phyloP scores from a whole-genome alignment of 2,329 filamentous ascomycete genomes.

The Knoxdaviesia capensis region DNA sequence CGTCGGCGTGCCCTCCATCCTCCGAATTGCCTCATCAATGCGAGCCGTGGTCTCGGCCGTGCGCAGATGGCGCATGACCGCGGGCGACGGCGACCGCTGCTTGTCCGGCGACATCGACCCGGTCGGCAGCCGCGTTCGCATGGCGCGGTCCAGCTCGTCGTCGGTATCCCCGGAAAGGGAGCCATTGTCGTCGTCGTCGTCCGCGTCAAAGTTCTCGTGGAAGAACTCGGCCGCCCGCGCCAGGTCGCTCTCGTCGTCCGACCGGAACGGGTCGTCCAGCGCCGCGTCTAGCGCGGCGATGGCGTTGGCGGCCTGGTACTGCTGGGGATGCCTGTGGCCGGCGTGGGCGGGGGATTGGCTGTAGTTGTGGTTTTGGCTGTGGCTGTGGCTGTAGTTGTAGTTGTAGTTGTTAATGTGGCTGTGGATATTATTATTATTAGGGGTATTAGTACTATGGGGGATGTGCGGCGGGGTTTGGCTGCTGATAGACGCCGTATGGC shows the following conservation, averaged over 20 bases:
- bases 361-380: conserved; percentile 25
- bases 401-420: too few species aligned
- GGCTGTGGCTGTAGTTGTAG: too few species aligned
- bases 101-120: conserved; percentile 36
- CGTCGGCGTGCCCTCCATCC: conserved; percentile 5
- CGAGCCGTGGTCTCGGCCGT: conserved; percentile 18
- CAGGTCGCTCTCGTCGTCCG: not conserved
- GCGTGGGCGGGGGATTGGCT: conserved; percentile 19
- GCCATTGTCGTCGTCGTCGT: conserved; percentile 11
- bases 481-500: conserved; percentile 8
- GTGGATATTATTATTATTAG: too few species aligned
- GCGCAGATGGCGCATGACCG: conserved; percentile 13
- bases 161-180: not conserved
- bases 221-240: conserved; percentile 6
- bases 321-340: conserved; percentile 5
- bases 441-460: too few species aligned
- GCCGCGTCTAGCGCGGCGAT: not conserved
- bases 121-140: conserved; percentile 31
- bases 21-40: conserved; percentile 12
- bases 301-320: too few species aligned
- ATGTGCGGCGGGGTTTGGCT: too few species aligned
- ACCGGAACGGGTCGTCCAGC: not conserved
- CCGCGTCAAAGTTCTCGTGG: conserved; percentile 8
- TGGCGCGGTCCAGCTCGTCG: conserved; percentile 27
- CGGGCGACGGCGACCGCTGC: conserved; percentile 23